Evolutionary conservation across 768 basidiomycete genomes (phyloP).

Genomic region (Tremella yokohamensis): DNA sequence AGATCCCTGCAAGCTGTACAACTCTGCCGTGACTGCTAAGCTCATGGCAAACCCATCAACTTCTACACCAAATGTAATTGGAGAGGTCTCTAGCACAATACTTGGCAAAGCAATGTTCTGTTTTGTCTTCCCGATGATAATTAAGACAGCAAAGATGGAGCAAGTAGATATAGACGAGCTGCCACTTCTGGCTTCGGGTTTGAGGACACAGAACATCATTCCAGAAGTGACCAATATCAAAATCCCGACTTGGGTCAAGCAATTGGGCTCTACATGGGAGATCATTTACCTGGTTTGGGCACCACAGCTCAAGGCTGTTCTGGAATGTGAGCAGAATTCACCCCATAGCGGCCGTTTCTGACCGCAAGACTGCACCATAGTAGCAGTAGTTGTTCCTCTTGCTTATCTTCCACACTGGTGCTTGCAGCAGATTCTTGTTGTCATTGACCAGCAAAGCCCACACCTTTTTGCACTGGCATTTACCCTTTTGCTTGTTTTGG

Average conservation of each 20-base stretch:
- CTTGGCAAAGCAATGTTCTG: conserved; percentile 14
- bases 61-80: conserved; percentile 14
- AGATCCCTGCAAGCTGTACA: conserved; percentile 25
- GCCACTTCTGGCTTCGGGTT: conserved; percentile 15
- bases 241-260: conserved; percentile 6
- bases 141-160: conserved; percentile 14
- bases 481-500: conserved; percentile 18
- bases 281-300: conserved; percentile 26
- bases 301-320: conserved; percentile 13
- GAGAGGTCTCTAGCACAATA: conserved; percentile 12
- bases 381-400: conserved; percentile 14
- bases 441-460: conserved; percentile 20
- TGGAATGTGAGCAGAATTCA: conserved; percentile 9
- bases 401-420: conserved; percentile 38
- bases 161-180: conserved; percentile 35
- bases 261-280: conserved; percentile 7
- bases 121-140: conserved; percentile 24
- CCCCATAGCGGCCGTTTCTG: background rate
- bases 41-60: background rate
- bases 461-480: conserved; percentile 14
- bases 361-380: conserved; percentile 8
- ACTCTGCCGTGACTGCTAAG: conserved; percentile 15
- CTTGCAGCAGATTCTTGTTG: conserved; percentile 28
- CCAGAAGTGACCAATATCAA: conserved; percentile 12
- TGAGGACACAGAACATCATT: conserved; percentile 25